Conservation (phyloP, 2,329 filamentous ascomycete species). For the Chalara sp. region DNA sequence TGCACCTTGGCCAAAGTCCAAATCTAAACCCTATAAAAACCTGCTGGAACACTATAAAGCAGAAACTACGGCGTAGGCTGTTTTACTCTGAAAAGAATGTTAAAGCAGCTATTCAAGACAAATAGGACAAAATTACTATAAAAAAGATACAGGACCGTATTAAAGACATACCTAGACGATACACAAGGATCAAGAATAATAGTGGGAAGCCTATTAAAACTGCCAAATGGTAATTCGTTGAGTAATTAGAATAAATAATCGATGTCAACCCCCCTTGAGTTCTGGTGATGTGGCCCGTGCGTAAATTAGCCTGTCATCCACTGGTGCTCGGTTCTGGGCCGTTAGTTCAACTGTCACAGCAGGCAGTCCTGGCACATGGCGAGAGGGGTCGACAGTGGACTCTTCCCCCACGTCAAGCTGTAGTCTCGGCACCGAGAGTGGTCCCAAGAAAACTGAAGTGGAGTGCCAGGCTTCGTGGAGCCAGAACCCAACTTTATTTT, state of each 20-base stretch:
- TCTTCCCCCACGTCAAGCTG: too few species aligned
- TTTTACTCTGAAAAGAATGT: constrained; percentile 4
- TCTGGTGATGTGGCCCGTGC: constrained; percentile 1
- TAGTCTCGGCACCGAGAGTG: too few species aligned
- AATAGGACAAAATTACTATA: constrained; percentile 5
- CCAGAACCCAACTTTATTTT: too few species aligned
- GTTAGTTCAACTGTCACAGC: too few species aligned
- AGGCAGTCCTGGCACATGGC: too few species aligned
- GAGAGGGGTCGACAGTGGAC: too few species aligned
- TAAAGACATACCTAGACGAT: background rate
- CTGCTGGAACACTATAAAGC: constrained; percentile 4
- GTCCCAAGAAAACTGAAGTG: too few species aligned
- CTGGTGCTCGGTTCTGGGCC: too few species aligned
- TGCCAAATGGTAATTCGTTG: background rate
- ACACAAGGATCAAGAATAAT: background rate
- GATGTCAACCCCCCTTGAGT: background rate
- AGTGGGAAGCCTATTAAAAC: background rate
- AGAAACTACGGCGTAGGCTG: constrained; percentile 4
- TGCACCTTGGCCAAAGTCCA: background rate
- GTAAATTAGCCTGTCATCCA: background rate
- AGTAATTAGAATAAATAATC: constrained; percentile 2
- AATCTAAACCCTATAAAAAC: background rate
- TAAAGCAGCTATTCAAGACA: constrained; percentile 2
- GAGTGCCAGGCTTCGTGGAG: too few species aligned
- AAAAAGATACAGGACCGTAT: constrained; percentile 4